A percentile compares a stretch with the other conserved stretches of the same genome.
phyloP scores from a whole-genome alignment of 805 yeast species.

The Kregervanrija pseudodelftensis region DNA sequence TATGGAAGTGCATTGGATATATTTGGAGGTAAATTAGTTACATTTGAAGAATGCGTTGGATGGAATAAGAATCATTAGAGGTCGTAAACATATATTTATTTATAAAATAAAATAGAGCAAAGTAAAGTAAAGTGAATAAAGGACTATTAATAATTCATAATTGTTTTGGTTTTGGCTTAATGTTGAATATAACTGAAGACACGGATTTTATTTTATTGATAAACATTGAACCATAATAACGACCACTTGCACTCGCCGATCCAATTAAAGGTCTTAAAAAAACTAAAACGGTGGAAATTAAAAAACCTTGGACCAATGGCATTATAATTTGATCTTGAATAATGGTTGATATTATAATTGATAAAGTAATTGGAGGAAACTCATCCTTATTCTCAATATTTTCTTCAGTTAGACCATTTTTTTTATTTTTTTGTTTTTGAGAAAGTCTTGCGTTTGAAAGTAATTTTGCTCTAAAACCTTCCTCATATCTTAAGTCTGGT shows the following conservation, averaged over 20 bases:
- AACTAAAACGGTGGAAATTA: constrained; percentile 32
- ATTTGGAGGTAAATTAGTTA: constrained; percentile 83
- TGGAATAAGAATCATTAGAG: constrained; percentile 50
- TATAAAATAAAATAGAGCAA: background rate
- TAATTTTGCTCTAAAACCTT: constrained; percentile 44
- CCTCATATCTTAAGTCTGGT: constrained; percentile 66
- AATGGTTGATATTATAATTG: constrained; percentile 39
- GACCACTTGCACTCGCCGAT: constrained; percentile 17
- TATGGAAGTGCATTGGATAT: constrained; percentile 91
- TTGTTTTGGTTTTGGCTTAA: too few species aligned
- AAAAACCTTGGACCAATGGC: constrained; percentile 54
- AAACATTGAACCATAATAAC: constrained; percentile 1
- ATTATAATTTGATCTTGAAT: constrained; percentile 46
- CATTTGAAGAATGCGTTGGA: constrained; percentile 61
- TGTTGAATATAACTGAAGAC: too few species aligned
- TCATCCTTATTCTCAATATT: constrained; percentile 1
- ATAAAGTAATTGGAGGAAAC: constrained; percentile 36
- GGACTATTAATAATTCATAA: background rate
- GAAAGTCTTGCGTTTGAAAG: constrained; percentile 14
- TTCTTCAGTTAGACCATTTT: background rate
- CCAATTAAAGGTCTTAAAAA: constrained; percentile 30
- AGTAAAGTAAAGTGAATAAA: background rate
- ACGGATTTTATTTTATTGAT: too few species aligned
- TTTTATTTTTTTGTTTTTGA: constrained; percentile 7
- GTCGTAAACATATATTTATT: background rate